These are phyloP conservation scores for Xerocomus brunneocitrinus DNA, from an alignment of 768 basidiomycete genomes.

Conservation along the genomic window DNA sequence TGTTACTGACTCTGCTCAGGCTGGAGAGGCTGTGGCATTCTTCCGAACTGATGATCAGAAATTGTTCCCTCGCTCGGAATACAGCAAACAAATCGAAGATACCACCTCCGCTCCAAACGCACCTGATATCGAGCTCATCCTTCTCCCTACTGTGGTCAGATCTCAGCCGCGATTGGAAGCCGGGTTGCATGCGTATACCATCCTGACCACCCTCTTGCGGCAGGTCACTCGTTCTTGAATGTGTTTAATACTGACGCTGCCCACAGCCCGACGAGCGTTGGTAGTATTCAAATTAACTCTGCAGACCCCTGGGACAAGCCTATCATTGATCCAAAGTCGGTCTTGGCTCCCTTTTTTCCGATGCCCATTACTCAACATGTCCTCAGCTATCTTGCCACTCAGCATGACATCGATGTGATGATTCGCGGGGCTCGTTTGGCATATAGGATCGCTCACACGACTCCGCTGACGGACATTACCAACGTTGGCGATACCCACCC, in stretches of 20 bases:
- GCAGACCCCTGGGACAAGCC: slow-evolving; percentile 38
- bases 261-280: slow-evolving; percentile 41
- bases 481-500: slow-evolving; percentile 29
- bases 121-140: slow-evolving; percentile 28
- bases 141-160: slow-evolving; percentile 4
- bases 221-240: slow-evolving; percentile 1
- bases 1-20: slow-evolving; percentile 13
- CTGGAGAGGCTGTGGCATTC: slow-evolving; percentile 29
- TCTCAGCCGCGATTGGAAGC: neutral
- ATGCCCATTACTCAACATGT: neutral
- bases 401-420: slow-evolving; percentile 38
- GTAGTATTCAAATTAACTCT: slow-evolving; percentile 39
- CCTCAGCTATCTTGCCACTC: slow-evolving; percentile 39
- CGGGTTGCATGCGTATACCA: slow-evolving; percentile 15
- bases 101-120: slow-evolving; percentile 27
- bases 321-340: slow-evolving; percentile 42
- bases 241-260: neutral
- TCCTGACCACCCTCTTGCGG: slow-evolving; percentile 24
- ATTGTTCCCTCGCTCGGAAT: slow-evolving; percentile 30
- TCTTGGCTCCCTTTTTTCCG: neutral
- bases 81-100: slow-evolving; percentile 25
- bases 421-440: slow-evolving; percentile 39
- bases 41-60: slow-evolving; percentile 29
- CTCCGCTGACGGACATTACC: slow-evolving; percentile 36
- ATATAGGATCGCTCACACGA: slow-evolving; percentile 34